Base-by-base conservation (phyloP, 371 early-diverging fungal genomes). In the Cokeromyces recurvatus region DNA sequence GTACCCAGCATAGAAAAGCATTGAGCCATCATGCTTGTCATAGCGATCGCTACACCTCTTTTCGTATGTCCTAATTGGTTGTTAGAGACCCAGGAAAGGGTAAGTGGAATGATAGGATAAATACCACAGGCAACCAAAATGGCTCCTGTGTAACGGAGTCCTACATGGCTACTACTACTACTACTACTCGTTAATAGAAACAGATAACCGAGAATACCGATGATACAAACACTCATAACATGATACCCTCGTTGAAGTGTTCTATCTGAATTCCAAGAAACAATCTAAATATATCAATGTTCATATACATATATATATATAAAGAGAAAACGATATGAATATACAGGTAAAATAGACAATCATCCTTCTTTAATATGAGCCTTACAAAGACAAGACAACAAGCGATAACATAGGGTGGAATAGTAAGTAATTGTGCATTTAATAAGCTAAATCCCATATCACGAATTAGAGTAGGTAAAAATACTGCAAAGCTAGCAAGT, bases 61-160 rank as follows among this genome's bases (percentile, higher is more conserved):
- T 79, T 79, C 0, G 79, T 79, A 39, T 77, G 77, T 7, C 81
- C 79, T 16, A 77, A 51, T 20, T 77, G 59, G 45, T 79, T 80
- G 53, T 80, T 79, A 5, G 76, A 68, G 2, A 78, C 71, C 81
- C 81, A 80, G 32, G 74, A 73, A 15, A 79, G 53, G 20, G 74
- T 69, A 15, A 73, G 35, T 11, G 70, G 66, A 14, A 80, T 74
- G 32, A 73, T 71, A 2, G 81, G 79, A 29, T 80, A 80, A 2
- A 78, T 59, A 2, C 78, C 78, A 54, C 71, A 71, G 8, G 79
- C 81, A 14, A 71, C 70, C 19, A 79, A 57, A 39, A 80, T 53
- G 2, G 79, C 77, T 11, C 80, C 80, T 6, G 71, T 53, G 53
- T 79, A 79, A 31, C 75, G 74, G 19, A 74, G 45, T 11, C 64